phyloP scores from a whole-genome alignment of 257 asterid species.

The Cordia subcordata region DNA sequence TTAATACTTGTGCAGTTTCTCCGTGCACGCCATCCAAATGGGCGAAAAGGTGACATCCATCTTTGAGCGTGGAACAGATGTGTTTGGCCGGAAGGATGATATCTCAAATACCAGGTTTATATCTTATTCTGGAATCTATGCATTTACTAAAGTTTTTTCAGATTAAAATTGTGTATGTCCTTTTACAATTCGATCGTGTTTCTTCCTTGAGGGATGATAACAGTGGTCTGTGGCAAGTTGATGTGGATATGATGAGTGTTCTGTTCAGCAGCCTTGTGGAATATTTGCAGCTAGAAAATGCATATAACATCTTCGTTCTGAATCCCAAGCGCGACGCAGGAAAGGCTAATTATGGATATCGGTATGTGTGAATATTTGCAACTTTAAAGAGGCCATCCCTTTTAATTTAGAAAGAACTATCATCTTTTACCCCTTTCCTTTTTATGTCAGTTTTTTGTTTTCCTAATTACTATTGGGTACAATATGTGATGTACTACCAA shows the following conservation, averaged over 20 bases:
- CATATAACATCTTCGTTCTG: slow-evolving; percentile 79
- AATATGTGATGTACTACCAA: too few species aligned
- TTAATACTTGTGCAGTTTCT: slow-evolving; percentile 60
- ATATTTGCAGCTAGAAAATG: slow-evolving; percentile 80
- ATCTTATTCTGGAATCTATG: slow-evolving; percentile 13
- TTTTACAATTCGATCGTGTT: slow-evolving; percentile 16
- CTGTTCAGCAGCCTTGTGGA: slow-evolving; percentile 84
- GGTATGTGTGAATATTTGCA: slow-evolving; percentile 49
- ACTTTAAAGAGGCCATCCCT: too few species aligned
- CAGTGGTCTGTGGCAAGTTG: slow-evolving; percentile 85
- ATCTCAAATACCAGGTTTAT: slow-evolving; percentile 50
- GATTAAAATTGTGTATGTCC: slow-evolving; percentile 11
- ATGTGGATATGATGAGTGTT: slow-evolving; percentile 82
- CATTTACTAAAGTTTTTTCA: slow-evolving; percentile 6
- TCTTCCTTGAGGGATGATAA: slow-evolving; percentile 54
- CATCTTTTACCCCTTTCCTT: too few species aligned
- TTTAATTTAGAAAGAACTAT: too few species aligned
- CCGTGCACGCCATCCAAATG: slow-evolving; percentile 96
- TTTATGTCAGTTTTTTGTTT: too few species aligned
- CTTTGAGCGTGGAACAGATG: slow-evolving; percentile 81
- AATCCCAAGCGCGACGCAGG: slow-evolving; percentile 73
- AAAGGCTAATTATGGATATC: slow-evolving; percentile 80
- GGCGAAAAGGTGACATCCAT: slow-evolving; percentile 86
- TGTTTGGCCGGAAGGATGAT: slow-evolving; percentile 82
- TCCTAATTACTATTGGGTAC: too few species aligned